phyloP scores from a whole-genome alignment of 2,329 filamentous ascomycete genomes.

The Didymella segeticola region DNA sequence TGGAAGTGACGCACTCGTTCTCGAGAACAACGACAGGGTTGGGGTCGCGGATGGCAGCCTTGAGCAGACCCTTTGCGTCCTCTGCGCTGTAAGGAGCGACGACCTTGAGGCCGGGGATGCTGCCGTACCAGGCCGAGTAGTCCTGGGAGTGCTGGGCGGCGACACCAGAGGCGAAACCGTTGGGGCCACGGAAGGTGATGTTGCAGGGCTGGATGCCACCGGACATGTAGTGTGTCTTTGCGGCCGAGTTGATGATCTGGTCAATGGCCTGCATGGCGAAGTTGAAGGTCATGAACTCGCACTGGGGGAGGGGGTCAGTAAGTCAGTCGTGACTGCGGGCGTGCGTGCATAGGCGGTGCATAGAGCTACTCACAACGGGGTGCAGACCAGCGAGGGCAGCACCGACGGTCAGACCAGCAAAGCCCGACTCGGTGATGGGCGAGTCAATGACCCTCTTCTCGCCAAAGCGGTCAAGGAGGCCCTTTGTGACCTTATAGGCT shows the following conservation, averaged over 20 bases:
- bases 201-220: constrained; percentile 99
- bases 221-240: constrained; percentile 99
- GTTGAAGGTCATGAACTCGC: constrained; percentile 99
- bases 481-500: constrained; percentile 99
- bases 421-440: constrained; percentile 97
- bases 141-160: constrained; percentile 98
- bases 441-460: constrained; percentile 98
- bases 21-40: constrained; percentile 84
- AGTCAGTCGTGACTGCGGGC: constrained; percentile 29
- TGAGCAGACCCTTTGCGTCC: constrained; percentile 96
- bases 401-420: constrained; percentile 90
- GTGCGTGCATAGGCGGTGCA: neutral
- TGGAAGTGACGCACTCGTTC: constrained; percentile 53
- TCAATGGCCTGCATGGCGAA: constrained; percentile 99
- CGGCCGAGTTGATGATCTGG: constrained; percentile 98
- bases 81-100: constrained; percentile 95
- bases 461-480: constrained; percentile 93
- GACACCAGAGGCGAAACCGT: constrained; percentile 96
- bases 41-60: constrained; percentile 96
- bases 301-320: constrained; percentile 67
- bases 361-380: constrained; percentile 74
- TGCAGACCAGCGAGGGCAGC: constrained; percentile 93
- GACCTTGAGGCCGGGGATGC: constrained; percentile 96
- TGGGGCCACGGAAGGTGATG: constrained; percentile 98
- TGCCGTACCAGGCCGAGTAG: constrained; percentile 98